Evolutionary conservation across 345 rosid species (phyloP).

Genomic region (Excoecaria agallocha): DNA sequence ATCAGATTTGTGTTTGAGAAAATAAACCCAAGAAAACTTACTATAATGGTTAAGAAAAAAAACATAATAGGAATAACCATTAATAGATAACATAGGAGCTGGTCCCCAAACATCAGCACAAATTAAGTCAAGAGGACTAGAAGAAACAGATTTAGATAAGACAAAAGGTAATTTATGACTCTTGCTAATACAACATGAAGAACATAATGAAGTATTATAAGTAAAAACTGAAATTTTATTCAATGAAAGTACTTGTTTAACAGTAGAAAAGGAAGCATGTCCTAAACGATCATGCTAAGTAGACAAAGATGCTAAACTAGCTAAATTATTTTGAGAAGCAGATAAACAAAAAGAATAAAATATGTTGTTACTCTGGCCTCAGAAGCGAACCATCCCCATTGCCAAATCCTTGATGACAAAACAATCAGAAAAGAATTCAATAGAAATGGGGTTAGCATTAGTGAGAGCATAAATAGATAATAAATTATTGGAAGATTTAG

Average conservation of each 20-base stretch:
- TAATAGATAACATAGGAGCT: background rate
- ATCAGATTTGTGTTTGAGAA: background rate
- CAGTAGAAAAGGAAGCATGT: too few species aligned
- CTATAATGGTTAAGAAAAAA: background rate
- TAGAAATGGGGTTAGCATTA: background rate
- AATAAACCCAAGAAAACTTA: background rate
- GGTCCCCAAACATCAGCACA: background rate
- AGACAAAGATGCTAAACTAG: too few species aligned
- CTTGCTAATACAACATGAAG: background rate
- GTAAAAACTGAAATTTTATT: background rate
- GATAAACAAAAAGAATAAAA: background rate
- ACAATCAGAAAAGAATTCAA: background rate
- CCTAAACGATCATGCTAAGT: too few species aligned
- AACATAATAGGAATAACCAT: background rate
- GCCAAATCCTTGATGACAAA: background rate
- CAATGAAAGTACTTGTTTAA: too few species aligned
- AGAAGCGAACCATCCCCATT: too few species aligned
- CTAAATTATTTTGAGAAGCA: too few species aligned
- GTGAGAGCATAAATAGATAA: background rate
- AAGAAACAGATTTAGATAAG: background rate
- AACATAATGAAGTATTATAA: background rate
- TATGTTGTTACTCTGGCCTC: background rate
- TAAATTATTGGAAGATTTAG: background rate
- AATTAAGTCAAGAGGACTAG: background rate
- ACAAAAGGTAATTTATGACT: background rate